These are phyloP conservation scores for Fusarium metavorans DNA, from an alignment of 2,329 filamentous ascomycete genomes.

Conservation along the genomic window DNA sequence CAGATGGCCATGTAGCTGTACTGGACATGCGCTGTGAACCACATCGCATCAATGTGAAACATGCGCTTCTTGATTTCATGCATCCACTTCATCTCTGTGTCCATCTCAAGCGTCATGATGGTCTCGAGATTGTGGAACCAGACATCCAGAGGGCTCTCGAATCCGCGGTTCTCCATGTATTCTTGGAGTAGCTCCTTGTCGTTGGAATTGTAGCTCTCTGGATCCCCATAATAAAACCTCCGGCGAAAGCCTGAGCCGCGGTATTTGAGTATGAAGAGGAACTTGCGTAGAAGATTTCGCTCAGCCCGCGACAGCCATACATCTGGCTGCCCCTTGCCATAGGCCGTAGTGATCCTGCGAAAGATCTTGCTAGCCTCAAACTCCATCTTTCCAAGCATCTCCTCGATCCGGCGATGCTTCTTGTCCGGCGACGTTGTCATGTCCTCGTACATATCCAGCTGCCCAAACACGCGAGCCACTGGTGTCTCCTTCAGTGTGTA, in stretches of 20 bases:
- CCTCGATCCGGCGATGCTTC: constrained; percentile 38
- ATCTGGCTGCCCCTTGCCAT: background rate
- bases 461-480: constrained; percentile 39
- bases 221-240: constrained; percentile 51
- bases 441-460: constrained; percentile 45
- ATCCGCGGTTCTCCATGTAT: constrained; percentile 41
- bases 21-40: too few relatives aligned
- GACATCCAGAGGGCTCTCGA: constrained; percentile 44
- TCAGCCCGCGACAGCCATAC: constrained; percentile 49
- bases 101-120: constrained; percentile 46
- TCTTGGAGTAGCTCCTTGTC: constrained; percentile 35
- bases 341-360: constrained; percentile 27
- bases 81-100: too few relatives aligned
- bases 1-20: too few relatives aligned
- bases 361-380: constrained; percentile 45
- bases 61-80: too few relatives aligned
- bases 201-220: constrained; percentile 48
- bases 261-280: constrained; percentile 60
- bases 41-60: too few relatives aligned
- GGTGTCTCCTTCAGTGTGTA: constrained; percentile 33
- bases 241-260: constrained; percentile 50
- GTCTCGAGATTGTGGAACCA: constrained; percentile 45
- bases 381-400: constrained; percentile 42
- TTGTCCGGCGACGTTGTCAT: constrained; percentile 12
- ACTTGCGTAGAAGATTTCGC: constrained; percentile 56